Evolutionary conservation across 768 basidiomycete species (phyloP).

Genomic region (Auriscalpium vulgare): DNA sequence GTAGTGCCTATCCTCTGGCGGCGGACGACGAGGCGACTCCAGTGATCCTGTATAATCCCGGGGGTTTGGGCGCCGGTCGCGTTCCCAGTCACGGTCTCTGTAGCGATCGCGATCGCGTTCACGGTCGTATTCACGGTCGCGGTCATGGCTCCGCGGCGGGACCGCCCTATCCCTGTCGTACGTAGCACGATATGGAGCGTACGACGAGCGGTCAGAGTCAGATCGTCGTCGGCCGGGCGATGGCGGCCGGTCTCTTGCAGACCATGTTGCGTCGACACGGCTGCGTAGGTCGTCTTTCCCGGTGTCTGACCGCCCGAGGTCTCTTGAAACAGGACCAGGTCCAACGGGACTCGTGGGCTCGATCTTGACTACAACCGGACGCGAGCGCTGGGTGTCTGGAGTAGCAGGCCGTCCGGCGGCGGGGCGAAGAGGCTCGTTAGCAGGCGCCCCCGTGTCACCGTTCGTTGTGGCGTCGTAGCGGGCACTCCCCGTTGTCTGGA

Average conservation of each 20-base stretch:
- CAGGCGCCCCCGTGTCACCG: not conserved
- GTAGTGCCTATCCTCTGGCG: conserved; percentile 40
- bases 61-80: conserved; percentile 32
- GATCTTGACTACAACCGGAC: not conserved
- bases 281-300: not conserved
- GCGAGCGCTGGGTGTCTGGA: conserved; percentile 10
- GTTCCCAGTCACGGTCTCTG: conserved; percentile 24
- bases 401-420: not conserved
- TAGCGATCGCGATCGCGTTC: conserved; percentile 30
- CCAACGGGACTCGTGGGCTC: not conserved
- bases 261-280: not conserved
- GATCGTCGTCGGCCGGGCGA: not conserved
- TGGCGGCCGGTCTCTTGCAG: not conserved
- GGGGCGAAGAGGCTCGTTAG: not conserved
- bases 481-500: not conserved
- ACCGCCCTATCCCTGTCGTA: conserved; percentile 16
- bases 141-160: conserved; percentile 23
- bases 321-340: not conserved
- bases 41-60: conserved; percentile 33
- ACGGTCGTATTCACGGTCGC: conserved; percentile 25
- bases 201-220: not conserved
- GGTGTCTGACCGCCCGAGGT: not conserved
- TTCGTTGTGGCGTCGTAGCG: not conserved
- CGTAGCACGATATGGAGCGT: conserved; percentile 16
- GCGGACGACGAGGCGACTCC: conserved; percentile 31